Percentiles rank a stretch among this genome's conserved stretches.
Evolutionary conservation across 495 filamentous ascomycete species (phyloP).

Genomic region (Thermothielavioides terrestris): DNA sequence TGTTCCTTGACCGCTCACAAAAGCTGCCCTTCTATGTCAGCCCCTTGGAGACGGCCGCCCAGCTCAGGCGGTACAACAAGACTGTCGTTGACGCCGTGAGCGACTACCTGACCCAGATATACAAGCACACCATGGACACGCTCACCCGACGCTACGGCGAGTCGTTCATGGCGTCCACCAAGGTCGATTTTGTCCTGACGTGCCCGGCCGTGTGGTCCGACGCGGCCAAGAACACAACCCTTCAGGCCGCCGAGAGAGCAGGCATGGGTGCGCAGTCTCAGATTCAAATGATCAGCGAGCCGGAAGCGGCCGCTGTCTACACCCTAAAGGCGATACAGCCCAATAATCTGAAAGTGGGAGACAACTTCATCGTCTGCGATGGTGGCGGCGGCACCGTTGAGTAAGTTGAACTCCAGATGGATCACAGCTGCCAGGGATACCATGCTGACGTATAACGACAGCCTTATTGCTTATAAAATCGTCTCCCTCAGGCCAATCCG

Average conservation of each 20-base stretch:
- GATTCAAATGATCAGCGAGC: slow-evolving; percentile 64
- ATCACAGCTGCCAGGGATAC: slow-evolving; percentile 13
- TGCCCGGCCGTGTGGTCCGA: slow-evolving; percentile 80
- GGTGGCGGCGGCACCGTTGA: slow-evolving; percentile 70
- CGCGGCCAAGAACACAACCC: slow-evolving; percentile 58
- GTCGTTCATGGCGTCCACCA: slow-evolving; percentile 52
- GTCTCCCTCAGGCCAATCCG: slow-evolving; percentile 48
- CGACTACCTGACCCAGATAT: slow-evolving; percentile 62
- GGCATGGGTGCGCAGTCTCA: slow-evolving; percentile 53
- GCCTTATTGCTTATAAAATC: slow-evolving; percentile 61
- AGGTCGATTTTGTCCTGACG: slow-evolving; percentile 61
- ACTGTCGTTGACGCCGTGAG: slow-evolving; percentile 52
- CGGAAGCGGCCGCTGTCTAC: slow-evolving; percentile 69
- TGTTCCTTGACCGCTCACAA: slow-evolving; percentile 70
- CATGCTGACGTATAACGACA: slow-evolving; percentile 21
- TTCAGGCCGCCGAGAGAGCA: slow-evolving; percentile 56
- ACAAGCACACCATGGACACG: slow-evolving; percentile 65
- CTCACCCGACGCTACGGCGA: slow-evolving; percentile 56
- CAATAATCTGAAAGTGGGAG: slow-evolving; percentile 52
- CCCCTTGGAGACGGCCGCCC: slow-evolving; percentile 62
- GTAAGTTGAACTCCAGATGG: slow-evolving; percentile 25
- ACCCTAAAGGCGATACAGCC: slow-evolving; percentile 59
- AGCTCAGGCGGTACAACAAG: slow-evolving; percentile 56
- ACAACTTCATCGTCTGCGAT: slow-evolving; percentile 69
- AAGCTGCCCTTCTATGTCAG: slow-evolving; percentile 70